These are phyloP conservation scores for Rhododendron kiyosumense DNA, from an alignment of 148 eudicot species.

Conservation along the genomic window DNA sequence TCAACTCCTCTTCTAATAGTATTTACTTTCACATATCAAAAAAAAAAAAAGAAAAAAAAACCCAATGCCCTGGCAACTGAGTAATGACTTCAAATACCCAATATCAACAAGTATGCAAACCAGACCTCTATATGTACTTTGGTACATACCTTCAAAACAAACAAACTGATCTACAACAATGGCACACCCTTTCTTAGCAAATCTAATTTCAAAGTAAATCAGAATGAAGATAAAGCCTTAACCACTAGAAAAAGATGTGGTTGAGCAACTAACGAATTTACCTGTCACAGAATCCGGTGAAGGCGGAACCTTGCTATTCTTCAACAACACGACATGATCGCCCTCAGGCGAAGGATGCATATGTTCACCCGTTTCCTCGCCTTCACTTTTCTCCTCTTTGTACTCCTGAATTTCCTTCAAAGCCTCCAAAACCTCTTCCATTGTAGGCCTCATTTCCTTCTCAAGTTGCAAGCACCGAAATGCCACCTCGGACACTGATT, in stretches of 20 bases:
- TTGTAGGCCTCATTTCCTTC: constrained; percentile 2
- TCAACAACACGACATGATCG: background rate
- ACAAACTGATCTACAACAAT: background rate
- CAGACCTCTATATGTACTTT: background rate
- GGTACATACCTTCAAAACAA: background rate
- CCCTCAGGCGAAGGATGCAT: background rate
- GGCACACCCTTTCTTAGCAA: background rate
- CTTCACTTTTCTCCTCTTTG: background rate
- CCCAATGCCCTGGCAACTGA: background rate
- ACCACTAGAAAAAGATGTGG: background rate
- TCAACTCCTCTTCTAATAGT: background rate
- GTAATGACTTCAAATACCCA: background rate
- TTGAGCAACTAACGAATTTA: background rate
- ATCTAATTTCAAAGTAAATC: background rate
- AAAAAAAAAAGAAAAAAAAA: no score
- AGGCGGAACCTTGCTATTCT: background rate
- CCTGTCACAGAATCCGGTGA: background rate
- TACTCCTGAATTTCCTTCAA: background rate
- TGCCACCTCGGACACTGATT: background rate
- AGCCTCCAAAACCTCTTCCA: background rate
- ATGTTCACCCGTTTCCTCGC: background rate
- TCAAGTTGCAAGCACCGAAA: background rate
- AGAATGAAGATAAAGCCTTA: background rate
- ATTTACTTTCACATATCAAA: background rate
- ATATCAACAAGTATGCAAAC: background rate